Evolutionary conservation across 2,329 filamentous ascomycete genomes (phyloP).

Genomic region (Trichoderma harzianum): DNA sequence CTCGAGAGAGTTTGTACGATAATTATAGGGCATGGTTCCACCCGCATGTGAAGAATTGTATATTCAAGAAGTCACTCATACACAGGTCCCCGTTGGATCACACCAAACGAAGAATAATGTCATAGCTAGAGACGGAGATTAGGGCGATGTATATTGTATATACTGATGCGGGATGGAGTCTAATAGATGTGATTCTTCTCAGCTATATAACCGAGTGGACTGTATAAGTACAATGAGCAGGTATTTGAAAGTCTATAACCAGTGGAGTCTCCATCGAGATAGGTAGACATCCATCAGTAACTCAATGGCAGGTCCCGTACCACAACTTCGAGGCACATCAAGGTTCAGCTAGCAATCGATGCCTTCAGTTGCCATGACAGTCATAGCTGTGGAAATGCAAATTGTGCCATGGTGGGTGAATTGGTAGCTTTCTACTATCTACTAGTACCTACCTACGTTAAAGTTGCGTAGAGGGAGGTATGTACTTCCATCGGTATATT

Average conservation of each 20-base stretch:
- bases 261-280: too few relatives aligned
- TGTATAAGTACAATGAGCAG: background rate
- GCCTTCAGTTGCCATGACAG: background rate
- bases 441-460: too few relatives aligned
- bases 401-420: too few relatives aligned
- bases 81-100: background rate
- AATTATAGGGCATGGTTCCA: background rate
- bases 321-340: background rate
- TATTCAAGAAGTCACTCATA: too few relatives aligned
- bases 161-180: background rate
- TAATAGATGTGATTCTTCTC: background rate
- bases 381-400: background rate
- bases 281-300: background rate
- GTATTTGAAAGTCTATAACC: too few relatives aligned
- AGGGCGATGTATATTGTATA: background rate
- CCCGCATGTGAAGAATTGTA: background rate
- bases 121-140: background rate
- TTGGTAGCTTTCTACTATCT: too few relatives aligned
- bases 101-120: background rate
- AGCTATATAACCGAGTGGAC: background rate
- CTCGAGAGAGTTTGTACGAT: background rate
- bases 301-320: background rate
- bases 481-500: too few relatives aligned
- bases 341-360: background rate
- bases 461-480: too few relatives aligned